Percentiles rank a stretch among this genome's conserved stretches.
Conservation (phyloP, 1,139 yeast species). For the Meyerozyma carpophila region DNA sequence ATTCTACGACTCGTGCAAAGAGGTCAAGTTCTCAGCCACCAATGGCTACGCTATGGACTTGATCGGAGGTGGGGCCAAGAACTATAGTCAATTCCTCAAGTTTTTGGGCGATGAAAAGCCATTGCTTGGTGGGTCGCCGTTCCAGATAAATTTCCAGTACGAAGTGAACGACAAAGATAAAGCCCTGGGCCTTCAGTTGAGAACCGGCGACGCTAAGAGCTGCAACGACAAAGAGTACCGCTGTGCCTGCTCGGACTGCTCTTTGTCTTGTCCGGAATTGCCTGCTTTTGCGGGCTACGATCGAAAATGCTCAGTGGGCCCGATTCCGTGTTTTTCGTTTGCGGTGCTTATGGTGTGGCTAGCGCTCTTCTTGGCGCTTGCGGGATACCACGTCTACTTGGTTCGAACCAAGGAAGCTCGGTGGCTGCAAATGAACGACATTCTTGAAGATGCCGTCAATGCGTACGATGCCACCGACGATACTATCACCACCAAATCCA, state of each 20-base stretch:
- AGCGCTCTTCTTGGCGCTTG: constrained; percentile 26
- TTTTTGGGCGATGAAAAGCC: constrained; percentile 95
- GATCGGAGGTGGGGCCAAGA: constrained; percentile 91
- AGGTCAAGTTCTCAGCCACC: constrained; percentile 88
- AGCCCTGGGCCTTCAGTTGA: constrained; percentile 16
- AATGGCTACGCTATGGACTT: constrained; percentile 96
- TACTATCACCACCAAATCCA: neutral
- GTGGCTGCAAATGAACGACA: constrained; percentile 6
- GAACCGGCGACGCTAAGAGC: constrained; percentile 31
- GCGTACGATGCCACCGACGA: constrained; percentile 23
- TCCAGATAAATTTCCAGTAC: constrained; percentile 78
- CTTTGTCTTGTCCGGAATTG: constrained; percentile 68
- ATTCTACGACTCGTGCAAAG: constrained; percentile 80
- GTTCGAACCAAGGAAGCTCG: constrained; percentile 9
- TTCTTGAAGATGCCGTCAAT: constrained; percentile 9
- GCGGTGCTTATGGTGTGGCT: constrained; percentile 51
- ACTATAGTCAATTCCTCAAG: constrained; percentile 67
- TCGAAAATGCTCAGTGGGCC: constrained; percentile 50
- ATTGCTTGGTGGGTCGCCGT: constrained; percentile 88
- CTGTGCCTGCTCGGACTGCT: constrained; percentile 93
- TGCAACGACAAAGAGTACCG: constrained; percentile 65
- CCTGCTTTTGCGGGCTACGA: constrained; percentile 34
- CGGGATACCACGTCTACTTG: constrained; percentile 34
- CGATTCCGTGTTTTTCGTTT: constrained; percentile 70
- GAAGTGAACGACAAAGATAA: constrained; percentile 19